These are phyloP conservation scores for Penicillium expansum DNA, from an alignment of 2,329 filamentous ascomycete species.

Conservation along the genomic window DNA sequence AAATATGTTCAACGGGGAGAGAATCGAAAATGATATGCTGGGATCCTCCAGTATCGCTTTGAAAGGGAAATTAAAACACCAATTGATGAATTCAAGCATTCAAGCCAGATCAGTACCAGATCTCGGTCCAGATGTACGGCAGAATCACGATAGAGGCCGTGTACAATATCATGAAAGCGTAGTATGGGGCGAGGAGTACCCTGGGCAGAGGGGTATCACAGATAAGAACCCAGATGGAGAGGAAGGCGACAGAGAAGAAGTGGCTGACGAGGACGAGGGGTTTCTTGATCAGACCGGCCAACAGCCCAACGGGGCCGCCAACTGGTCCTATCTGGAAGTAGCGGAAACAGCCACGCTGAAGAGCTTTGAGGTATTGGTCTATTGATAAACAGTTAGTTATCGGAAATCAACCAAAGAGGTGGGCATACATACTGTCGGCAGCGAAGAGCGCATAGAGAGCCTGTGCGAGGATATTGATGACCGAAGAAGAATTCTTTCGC, in stretches of 20 bases:
- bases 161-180: slow-evolving; percentile 69
- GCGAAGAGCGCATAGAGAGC: slow-evolving; percentile 90
- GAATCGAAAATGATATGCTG: neutral
- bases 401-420: neutral
- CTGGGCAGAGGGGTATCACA: slow-evolving; percentile 52
- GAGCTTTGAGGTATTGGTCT: slow-evolving; percentile 69
- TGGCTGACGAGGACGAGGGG: slow-evolving; percentile 81
- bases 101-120: slow-evolving; percentile 40
- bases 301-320: slow-evolving; percentile 74
- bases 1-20: slow-evolving; percentile 9
- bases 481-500: slow-evolving; percentile 75
- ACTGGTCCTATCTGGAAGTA: slow-evolving; percentile 80
- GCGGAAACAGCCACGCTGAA: slow-evolving; percentile 86
- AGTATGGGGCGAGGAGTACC: slow-evolving; percentile 63
- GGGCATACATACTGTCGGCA: slow-evolving; percentile 58
- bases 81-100: neutral
- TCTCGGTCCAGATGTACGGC: slow-evolving; percentile 73
- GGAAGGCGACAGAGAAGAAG: slow-evolving; percentile 90
- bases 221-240: slow-evolving; percentile 72
- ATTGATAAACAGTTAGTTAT: slow-evolving; percentile 5
- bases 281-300: slow-evolving; percentile 75
- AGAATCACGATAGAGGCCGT: slow-evolving; percentile 80
- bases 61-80: slow-evolving; percentile 1
- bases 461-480: slow-evolving; percentile 97
- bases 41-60: neutral